These are phyloP conservation scores for Cutaneotrichosporon sp. DNA, from an alignment of 1,284 basidiomycete species.

Conservation along the genomic window DNA sequence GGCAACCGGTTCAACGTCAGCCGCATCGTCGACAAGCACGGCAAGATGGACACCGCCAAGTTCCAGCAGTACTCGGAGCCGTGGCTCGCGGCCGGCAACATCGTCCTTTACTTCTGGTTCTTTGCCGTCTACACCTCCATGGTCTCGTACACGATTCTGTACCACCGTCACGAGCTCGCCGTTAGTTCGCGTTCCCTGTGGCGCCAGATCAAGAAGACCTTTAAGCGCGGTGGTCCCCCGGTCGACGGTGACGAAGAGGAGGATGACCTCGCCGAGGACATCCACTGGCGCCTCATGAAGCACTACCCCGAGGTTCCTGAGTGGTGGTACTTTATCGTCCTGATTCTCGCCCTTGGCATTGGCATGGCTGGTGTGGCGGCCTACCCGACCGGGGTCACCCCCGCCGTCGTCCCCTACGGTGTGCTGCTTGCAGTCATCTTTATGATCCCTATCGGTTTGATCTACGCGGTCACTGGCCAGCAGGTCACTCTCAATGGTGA, in stretches of 20 bases:
- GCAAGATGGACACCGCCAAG: constrained; percentile 23
- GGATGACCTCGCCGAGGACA: constrained; percentile 62
- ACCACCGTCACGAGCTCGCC: constrained; percentile 74
- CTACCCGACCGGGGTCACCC: constrained; percentile 66
- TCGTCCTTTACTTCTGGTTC: constrained; percentile 18
- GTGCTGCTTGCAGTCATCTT: constrained; percentile 56
- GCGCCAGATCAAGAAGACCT: constrained; percentile 7
- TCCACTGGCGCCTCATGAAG: constrained; percentile 57
- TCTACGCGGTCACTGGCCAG: constrained; percentile 60
- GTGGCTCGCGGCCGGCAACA: constrained; percentile 9
- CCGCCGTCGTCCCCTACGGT: constrained; percentile 59
- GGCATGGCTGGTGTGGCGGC: constrained; percentile 43
- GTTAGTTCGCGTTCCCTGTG: constrained; percentile 55
- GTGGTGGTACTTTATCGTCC: constrained; percentile 70
- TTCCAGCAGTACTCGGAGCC: constrained; percentile 34
- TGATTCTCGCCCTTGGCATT: constrained; percentile 60
- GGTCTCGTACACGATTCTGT: constrained; percentile 60
- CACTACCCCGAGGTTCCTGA: constrained; percentile 54
- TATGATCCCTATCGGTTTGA: constrained; percentile 60
- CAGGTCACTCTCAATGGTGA: constrained; percentile 56
- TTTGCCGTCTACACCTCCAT: constrained; percentile 32
- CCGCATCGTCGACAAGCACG: constrained; percentile 23
- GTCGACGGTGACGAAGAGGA: constrained; percentile 20
- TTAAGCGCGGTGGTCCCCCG: not conserved
- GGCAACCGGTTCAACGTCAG: constrained; percentile 56